Percentiles rank a stretch among this genome's conserved stretches.
Conservation (phyloP, 1,284 basidiomycete genomes). For the Rhodotorula sp. region DNA sequence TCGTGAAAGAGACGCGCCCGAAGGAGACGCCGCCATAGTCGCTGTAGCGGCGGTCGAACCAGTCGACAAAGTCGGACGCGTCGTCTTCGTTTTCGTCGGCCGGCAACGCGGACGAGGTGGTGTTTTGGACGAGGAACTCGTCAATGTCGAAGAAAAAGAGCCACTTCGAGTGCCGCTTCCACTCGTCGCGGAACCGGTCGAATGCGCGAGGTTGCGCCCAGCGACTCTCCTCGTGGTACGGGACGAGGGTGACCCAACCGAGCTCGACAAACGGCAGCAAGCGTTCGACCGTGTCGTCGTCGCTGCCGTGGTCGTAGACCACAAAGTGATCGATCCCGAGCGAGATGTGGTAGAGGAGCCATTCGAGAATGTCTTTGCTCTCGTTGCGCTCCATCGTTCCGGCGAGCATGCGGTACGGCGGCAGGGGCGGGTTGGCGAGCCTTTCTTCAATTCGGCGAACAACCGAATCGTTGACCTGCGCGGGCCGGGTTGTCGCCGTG, state of each 20-base stretch:
- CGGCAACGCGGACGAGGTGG: not conserved
- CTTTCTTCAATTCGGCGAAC: not conserved
- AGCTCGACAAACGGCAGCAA: slow-evolving; percentile 13
- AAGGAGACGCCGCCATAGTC: slow-evolving; percentile 7
- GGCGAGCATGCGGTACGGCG: slow-evolving; percentile 14
- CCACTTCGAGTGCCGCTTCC: slow-evolving; percentile 6
- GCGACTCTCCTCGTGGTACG: not conserved
- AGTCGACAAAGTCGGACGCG: not conserved
- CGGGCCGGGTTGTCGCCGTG: not conserved
- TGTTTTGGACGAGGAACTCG: slow-evolving; percentile 9
- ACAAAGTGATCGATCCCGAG: slow-evolving; percentile 17
- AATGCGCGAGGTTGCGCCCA: slow-evolving; percentile 1
- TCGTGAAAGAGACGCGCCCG: slow-evolving; percentile 1
- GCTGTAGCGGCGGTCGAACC: slow-evolving; percentile 10
- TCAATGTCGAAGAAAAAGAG: slow-evolving; percentile 19
- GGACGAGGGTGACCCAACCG: slow-evolving; percentile 14
- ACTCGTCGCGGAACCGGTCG: slow-evolving; percentile 7
- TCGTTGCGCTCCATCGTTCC: slow-evolving; percentile 22
- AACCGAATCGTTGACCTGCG: not conserved
- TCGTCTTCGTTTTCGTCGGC: not conserved
- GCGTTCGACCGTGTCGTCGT: slow-evolving; percentile 5
- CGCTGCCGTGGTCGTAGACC: slow-evolving; percentile 15
- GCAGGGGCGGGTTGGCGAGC: not conserved
- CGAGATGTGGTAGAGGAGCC: slow-evolving; percentile 22
- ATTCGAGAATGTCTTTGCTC: slow-evolving; percentile 7